A percentile compares a stretch with the other conserved stretches of the same genome.
phyloP scores from a whole-genome alignment of 768 basidiomycete genomes.

The Aureoboletus auriporus region DNA sequence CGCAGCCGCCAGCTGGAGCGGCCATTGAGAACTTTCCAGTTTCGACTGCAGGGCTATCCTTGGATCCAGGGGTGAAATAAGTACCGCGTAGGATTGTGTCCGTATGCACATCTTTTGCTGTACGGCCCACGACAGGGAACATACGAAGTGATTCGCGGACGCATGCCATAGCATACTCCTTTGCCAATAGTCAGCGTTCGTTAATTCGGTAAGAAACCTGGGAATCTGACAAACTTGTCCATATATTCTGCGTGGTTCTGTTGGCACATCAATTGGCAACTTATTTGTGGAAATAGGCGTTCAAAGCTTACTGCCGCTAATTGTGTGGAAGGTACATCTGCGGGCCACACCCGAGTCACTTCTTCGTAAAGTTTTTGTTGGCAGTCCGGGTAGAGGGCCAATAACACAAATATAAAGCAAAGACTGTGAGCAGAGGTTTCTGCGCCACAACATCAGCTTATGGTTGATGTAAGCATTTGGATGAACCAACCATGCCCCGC shows the following conservation, averaged over 20 bases:
- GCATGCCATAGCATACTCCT: conserved; percentile 42
- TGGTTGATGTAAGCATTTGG: too few species aligned
- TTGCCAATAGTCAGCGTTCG: neutral
- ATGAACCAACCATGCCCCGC: conserved; percentile 44
- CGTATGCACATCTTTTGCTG: conserved; percentile 31
- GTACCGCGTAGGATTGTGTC: conserved; percentile 35
- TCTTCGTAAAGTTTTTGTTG: conserved; percentile 47
- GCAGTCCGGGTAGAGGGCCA: conserved; percentile 48
- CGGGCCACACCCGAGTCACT: conserved; percentile 36
- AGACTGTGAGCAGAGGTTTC: conserved; percentile 48
- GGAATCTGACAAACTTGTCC: conserved; percentile 31
- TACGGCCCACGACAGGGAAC: conserved; percentile 35
- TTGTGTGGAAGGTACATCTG: conserved; percentile 25
- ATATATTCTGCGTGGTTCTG: conserved; percentile 40
- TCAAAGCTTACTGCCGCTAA: conserved; percentile 26
- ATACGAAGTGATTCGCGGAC: conserved; percentile 46
- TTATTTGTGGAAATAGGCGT: neutral
- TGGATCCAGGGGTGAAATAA: conserved; percentile 29
- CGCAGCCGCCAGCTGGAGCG: conserved; percentile 35
- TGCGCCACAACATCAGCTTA: too few species aligned
- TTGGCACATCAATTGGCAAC: neutral
- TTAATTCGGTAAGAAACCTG: neutral
- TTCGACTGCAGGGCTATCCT: conserved; percentile 8
- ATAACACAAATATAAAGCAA: conserved; percentile 37
- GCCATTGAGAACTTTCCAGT: conserved; percentile 32